Conservation (phyloP, 139 green algal species). For the Tetradesmus lagerheimii region DNA sequence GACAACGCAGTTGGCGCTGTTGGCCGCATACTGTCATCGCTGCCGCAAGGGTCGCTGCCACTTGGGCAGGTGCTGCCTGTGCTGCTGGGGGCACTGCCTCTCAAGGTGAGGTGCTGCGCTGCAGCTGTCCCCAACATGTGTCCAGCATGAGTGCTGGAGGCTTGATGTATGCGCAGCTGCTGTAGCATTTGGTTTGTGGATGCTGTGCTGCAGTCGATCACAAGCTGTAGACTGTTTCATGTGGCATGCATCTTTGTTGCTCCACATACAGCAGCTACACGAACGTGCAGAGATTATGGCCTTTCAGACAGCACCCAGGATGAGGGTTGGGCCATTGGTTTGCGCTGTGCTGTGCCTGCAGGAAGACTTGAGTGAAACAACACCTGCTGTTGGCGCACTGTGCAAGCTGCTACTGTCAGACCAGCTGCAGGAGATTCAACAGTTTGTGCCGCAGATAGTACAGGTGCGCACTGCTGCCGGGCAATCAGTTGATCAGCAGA, state of each 20-base stretch:
- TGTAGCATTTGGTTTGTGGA: background rate
- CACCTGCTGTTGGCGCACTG: slow-evolving; percentile 50
- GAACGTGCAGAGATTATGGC: background rate
- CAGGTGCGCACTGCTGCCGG: background rate
- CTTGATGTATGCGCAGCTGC: background rate
- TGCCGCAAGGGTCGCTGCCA: slow-evolving; percentile 47
- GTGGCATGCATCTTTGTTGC: no score
- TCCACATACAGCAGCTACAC: no score
- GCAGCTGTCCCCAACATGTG: background rate
- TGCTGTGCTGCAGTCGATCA: no score
- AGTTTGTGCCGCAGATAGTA: slow-evolving; percentile 46
- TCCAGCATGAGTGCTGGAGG: background rate
- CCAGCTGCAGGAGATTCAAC: slow-evolving; percentile 37
- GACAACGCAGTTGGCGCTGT: slow-evolving; percentile 85
- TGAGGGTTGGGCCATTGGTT: background rate
- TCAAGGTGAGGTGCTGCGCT: slow-evolving; percentile 35
- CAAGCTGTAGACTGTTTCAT: no score
- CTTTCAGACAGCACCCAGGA: background rate
- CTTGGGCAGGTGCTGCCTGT: slow-evolving; percentile 72
- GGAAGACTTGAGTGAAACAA: slow-evolving; percentile 62
- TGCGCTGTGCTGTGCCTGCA: background rate
- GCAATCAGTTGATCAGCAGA: background rate
- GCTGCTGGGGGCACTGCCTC: slow-evolving; percentile 68
- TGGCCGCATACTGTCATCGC: slow-evolving; percentile 63
- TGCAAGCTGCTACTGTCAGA: slow-evolving; percentile 50